Conservation (phyloP, 352 stramenopile genomes). For the Globisporangium heterothallicum region DNA sequence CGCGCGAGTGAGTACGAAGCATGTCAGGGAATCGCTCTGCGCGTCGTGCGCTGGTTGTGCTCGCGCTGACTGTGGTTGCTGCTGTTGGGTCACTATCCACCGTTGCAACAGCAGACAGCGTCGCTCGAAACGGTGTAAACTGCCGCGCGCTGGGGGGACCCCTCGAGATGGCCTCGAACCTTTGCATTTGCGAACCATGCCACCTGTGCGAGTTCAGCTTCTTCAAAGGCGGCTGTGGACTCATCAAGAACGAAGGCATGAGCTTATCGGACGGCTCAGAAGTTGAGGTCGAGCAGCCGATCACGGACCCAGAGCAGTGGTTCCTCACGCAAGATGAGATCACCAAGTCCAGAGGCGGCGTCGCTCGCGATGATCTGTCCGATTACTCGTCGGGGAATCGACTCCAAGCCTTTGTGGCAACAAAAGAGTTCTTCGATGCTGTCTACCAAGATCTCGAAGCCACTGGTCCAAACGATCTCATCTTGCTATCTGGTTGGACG, state of each 20-base stretch:
- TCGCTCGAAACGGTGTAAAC: slow-evolving; percentile 4
- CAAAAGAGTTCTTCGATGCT: slow-evolving; percentile 39
- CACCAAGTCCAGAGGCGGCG: slow-evolving; percentile 29
- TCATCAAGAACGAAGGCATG: slow-evolving; percentile 17
- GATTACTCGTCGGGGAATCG: slow-evolving; percentile 40
- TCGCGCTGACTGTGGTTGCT: background rate
- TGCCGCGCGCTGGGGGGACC: slow-evolving; percentile 9
- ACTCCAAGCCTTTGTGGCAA: slow-evolving; percentile 34
- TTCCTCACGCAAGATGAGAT: slow-evolving; percentile 61
- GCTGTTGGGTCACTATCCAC: slow-evolving; percentile 5
- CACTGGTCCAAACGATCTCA: slow-evolving; percentile 21
- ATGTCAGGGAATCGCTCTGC: background rate
- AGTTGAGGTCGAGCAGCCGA: slow-evolving; percentile 24
- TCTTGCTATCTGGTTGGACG: slow-evolving; percentile 54
- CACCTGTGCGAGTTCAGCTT: slow-evolving; percentile 28
- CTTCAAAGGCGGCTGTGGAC: slow-evolving; percentile 13
- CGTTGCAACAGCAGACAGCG: slow-evolving; percentile 22
- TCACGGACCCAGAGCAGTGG: slow-evolving; percentile 45
- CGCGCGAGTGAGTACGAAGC: background rate
- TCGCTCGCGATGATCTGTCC: slow-evolving; percentile 28
- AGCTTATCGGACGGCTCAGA: slow-evolving; percentile 19
- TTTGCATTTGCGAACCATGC: slow-evolving; percentile 37
- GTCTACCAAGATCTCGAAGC: slow-evolving; percentile 41
- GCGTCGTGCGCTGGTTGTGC: background rate
- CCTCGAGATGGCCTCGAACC: slow-evolving; percentile 13